phyloP scores from a whole-genome alignment of 352 stramenopile species.

The Phytopythium boreale region DNA sequence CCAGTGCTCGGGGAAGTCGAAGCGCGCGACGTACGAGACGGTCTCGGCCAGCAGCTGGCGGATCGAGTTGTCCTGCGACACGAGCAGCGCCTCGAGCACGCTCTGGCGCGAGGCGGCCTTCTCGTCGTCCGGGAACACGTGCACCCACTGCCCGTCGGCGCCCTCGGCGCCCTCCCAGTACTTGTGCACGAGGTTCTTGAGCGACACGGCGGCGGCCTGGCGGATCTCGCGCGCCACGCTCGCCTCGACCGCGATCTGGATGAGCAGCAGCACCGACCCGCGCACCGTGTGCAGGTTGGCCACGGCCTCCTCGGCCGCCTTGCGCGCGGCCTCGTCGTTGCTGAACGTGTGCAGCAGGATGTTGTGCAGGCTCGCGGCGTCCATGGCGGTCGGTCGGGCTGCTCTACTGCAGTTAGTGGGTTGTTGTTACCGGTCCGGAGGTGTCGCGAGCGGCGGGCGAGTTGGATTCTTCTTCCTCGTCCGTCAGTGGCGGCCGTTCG shows the following conservation, averaged over 20 bases:
- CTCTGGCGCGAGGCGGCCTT: constrained; percentile 68
- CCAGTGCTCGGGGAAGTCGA: constrained; percentile 91
- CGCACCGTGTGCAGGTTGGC: constrained; percentile 72
- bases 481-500: neutral
- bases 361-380: constrained; percentile 88
- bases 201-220: constrained; percentile 91
- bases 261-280: constrained; percentile 72
- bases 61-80: constrained; percentile 43
- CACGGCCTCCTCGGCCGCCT: constrained; percentile 72
- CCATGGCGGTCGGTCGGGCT: constrained; percentile 71
- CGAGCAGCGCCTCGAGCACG: constrained; percentile 56
- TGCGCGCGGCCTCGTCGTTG: constrained; percentile 65
- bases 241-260: constrained; percentile 76
- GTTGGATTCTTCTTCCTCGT: neutral
- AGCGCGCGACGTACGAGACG: constrained; percentile 91
- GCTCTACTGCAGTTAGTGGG: too few species aligned
- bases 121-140: constrained; percentile 64
- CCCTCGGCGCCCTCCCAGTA: constrained; percentile 89
- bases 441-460: neutral
- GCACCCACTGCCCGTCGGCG: constrained; percentile 67
- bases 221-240: constrained; percentile 81
- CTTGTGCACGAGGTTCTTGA: constrained; percentile 96
- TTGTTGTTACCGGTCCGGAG: too few species aligned
- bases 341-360: constrained; percentile 87
- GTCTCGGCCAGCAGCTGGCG: constrained; percentile 90